These are phyloP conservation scores for Kazachstania sp. DNA, from an alignment of 1,139 yeast species.

Conservation along the genomic window DNA sequence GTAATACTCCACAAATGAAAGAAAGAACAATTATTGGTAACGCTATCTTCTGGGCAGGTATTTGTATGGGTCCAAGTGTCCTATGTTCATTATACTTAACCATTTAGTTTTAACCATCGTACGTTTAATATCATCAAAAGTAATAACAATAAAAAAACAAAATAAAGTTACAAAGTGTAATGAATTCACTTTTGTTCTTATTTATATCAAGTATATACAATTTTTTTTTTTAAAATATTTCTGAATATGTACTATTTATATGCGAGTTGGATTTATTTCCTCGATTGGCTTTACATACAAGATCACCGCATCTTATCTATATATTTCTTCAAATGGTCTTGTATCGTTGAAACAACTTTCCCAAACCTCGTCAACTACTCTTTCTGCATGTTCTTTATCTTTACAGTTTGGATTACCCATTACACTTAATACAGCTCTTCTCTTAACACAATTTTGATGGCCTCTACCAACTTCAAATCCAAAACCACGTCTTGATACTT, in stretches of 20 bases:
- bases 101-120: conserved; percentile 35
- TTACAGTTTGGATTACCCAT: conserved; percentile 77
- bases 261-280: neutral
- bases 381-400: conserved; percentile 62
- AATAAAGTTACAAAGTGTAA: neutral
- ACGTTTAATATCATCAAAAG: no score
- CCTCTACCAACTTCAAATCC: conserved; percentile 46
- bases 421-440: conserved; percentile 83
- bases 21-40: conserved; percentile 62
- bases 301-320: conserved; percentile 26
- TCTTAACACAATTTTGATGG: conserved; percentile 80
- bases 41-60: conserved; percentile 84
- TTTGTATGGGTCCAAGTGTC: conserved; percentile 82
- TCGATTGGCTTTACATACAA: neutral
- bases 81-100: conserved; percentile 79
- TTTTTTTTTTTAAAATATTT: conserved; percentile 48
- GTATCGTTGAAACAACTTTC: conserved; percentile 91
- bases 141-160: no score
- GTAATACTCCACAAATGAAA: conserved; percentile 44
- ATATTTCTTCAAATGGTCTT: conserved; percentile 89
- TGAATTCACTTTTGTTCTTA: neutral
- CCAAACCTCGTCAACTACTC: conserved; percentile 80
- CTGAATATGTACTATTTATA: conserved; percentile 18
- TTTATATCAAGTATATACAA: neutral
- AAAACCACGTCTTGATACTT: conserved; percentile 47